Base-by-base conservation (phyloP, 495 filamentous ascomycete genomes). In the Podospora appendiculata region DNA sequence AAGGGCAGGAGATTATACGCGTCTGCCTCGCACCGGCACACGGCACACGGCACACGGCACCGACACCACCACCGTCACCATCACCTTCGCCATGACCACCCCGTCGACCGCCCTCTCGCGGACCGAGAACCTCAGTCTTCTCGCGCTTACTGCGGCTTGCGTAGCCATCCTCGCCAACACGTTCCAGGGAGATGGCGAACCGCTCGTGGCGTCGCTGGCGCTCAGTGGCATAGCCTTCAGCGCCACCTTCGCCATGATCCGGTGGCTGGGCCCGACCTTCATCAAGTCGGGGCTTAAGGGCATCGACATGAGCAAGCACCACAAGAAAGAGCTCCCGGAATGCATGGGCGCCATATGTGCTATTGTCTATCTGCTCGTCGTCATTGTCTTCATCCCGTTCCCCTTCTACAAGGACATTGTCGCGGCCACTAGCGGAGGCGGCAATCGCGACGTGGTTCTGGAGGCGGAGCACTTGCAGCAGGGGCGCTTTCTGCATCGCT, bases 401-500 rank as follows among this genome's bases (percentile, higher is more conserved):
- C 85, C 89, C 3, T 97, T 99, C 69, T 97, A 95, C 72, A 92
- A 95, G 68, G 91, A 99, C 62, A 93, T 99, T 54, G 91, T 96
- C 17, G 85, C 86, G n/a, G 90, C 89, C 16, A 96, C 94, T 16
- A 93, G 89, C 53, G 93, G 91, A 51, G 92, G 90, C 52, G 92
- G 91, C 13, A 95, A 96, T 66, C 76, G 87, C 45, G 91, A 96
- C 70, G 80, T 91, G 14, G 84, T 93, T 10, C 66, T 88, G 58
- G 73, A 79, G 47, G 66, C 75, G 10, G 75, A 83, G 55, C 76
- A 87, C 51, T 79, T 90, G 36, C 81, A 94, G 63, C 81, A 75
- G 42, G 90, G 90, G 32, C 81, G 90, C 45, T 81, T 88, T 51
- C 73, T 96, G 45, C 93, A 97, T 68, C 75, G 86, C 44, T 99